Evolutionary conservation across 2,329 filamentous ascomycete species (phyloP).

Genomic region (Teratosphaeriaceae sp.): DNA sequence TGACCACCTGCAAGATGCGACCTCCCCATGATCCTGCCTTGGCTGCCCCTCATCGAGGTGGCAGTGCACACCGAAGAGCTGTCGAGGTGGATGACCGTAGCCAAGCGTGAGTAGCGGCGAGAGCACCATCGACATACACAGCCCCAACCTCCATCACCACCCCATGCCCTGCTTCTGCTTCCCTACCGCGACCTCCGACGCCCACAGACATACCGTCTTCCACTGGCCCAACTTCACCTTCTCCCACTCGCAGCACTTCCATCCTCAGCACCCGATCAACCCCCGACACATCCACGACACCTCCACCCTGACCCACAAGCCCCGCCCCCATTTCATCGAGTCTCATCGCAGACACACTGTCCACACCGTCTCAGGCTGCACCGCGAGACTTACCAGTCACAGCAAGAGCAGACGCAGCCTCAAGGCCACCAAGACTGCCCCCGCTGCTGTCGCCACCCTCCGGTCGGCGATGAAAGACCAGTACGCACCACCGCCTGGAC

Average conservation of each 20-base stretch:
- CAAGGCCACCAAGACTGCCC: constrained; percentile 8
- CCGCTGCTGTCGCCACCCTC: neutral
- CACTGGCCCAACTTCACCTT: constrained; percentile 24
- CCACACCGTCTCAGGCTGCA: neutral
- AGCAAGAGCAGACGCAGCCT: constrained; percentile 6
- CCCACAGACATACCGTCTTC: constrained; percentile 1
- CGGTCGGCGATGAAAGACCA: constrained; percentile 19
- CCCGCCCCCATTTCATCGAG: neutral
- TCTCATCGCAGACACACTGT: constrained; percentile 4
- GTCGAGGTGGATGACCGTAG: neutral
- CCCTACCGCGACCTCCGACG: neutral
- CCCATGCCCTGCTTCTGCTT: constrained; percentile 15
- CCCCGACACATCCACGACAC: constrained; percentile 9
- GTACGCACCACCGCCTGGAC: constrained; percentile 26
- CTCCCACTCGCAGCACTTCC: constrained; percentile 12
- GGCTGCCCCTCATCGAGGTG: neutral
- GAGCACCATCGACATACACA: no score
- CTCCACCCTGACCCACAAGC: constrained; percentile 5
- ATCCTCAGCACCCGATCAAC: constrained; percentile 9
- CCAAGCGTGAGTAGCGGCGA: neutral
- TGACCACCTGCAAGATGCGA: neutral
- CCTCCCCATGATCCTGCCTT: neutral
- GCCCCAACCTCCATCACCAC: neutral
- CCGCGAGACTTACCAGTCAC: neutral
- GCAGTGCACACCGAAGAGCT: neutral